These are phyloP conservation scores for Moricandia arvensis DNA, from an alignment of 345 rosid genomes.

Conservation along the genomic window DNA sequence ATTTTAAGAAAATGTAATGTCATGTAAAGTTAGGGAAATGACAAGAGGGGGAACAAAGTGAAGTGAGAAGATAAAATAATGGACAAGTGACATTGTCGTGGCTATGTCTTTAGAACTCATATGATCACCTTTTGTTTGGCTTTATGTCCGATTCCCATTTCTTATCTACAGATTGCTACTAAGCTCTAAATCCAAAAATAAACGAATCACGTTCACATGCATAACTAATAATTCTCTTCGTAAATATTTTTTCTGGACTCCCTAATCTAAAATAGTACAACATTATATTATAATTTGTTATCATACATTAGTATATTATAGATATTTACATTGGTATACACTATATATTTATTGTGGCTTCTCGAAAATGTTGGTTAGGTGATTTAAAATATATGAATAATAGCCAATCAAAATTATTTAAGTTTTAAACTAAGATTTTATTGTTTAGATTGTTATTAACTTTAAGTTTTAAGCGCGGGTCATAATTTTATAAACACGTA, in stretches of 20 bases:
- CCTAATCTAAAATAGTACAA: too few species aligned
- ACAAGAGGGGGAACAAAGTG: conserved; percentile 26
- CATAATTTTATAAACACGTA: too few species aligned
- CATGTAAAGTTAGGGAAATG: conserved; percentile 25
- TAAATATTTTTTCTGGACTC: background rate
- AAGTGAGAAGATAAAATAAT: conserved; percentile 29
- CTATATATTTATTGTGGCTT: too few species aligned
- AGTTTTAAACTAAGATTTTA: too few species aligned
- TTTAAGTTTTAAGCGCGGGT: too few species aligned
- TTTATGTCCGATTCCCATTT: conserved; percentile 25
- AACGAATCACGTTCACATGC: conserved; percentile 17
- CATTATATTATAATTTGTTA: too few species aligned
- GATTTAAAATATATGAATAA: too few species aligned
- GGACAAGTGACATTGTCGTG: conserved; percentile 32
- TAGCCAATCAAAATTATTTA: too few species aligned
- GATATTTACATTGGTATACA: too few species aligned
- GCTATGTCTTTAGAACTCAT: conserved; percentile 12
- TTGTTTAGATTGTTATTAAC: too few species aligned
- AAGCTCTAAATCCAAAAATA: conserved; percentile 3
- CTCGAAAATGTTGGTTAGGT: too few species aligned
- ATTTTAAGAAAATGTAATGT: conserved; percentile 34
- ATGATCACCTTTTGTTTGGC: conserved; percentile 26
- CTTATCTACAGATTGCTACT: background rate
- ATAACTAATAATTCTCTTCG: conserved; percentile 19
- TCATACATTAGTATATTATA: too few species aligned